Evolutionary conservation across 2,329 filamentous ascomycete species (phyloP), one percentile per base, ranked within the genome.

Genomic region (Phialemonium atrogriseum): DNA sequence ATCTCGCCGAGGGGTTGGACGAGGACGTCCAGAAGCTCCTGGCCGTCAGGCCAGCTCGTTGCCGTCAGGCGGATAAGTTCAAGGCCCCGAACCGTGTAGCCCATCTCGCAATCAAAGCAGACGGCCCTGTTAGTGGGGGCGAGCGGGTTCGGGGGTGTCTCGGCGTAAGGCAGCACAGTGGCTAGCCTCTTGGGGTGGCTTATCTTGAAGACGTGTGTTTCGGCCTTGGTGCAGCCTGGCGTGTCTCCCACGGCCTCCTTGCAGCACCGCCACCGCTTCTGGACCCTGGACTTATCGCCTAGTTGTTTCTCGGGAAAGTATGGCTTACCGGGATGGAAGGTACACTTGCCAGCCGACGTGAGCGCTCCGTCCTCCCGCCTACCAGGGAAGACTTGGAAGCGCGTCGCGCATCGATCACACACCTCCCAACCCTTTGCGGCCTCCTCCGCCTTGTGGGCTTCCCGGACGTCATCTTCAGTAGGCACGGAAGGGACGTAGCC

Each of bases 91-190:
- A 84, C 84, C 0, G 93, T 98, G 51, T 94, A 96, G 5, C 84
- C 85, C 91, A 98, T 98, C 52, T 98, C 91, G 48, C 91, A 96
- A 54, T 98, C 91, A 47, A 98, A 89, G 41, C 78, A 82, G 9
- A 96, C 77, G 3, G 82, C 84, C 21, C 73, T 72, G 32, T 70
- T 60, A 2, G 55, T 47, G 0, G 64, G 60, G 2, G 62, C 65
- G 3, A 58, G 46, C 2, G 62, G 53, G 42, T 86, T 87, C 10
- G 66, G 58, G 0, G 88, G 88, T 0, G 91, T 96, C 39, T 74
- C 59, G 35, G 76, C 70, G 52, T 93, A 98, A 31, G 89, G 87
- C 46, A 93, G 68, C 4, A 89, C 61, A 1, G 78, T 63, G 0
- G 87, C 86, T 16, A 98, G 66, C 14, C 87, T 70, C 41, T 84